These are phyloP conservation scores for Chrysanthemum seticuspe DNA, from an alignment of 129 eudicot species.

Conservation along the genomic window DNA sequence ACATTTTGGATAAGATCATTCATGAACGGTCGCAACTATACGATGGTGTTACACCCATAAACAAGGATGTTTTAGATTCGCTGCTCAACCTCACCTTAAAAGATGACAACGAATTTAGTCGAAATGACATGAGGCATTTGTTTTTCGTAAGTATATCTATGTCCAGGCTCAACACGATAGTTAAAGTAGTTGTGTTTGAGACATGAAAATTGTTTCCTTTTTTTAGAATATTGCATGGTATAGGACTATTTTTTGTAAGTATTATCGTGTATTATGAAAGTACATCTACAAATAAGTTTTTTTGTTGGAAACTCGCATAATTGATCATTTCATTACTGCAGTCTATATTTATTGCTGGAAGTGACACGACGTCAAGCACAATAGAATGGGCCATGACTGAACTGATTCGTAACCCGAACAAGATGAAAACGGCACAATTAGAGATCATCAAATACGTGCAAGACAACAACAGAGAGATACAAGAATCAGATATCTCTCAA, in stretches of 20 bases:
- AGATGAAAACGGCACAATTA: slow-evolving; percentile 18
- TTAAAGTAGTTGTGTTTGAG: background rate
- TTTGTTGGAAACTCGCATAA: background rate
- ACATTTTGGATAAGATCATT: slow-evolving; percentile 17
- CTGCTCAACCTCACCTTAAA: slow-evolving; percentile 15
- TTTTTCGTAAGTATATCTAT: slow-evolving; percentile 14
- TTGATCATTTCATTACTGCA: slow-evolving; percentile 4
- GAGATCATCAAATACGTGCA: slow-evolving; percentile 28
- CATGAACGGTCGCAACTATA: slow-evolving; percentile 13
- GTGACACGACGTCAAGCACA: slow-evolving; percentile 35
- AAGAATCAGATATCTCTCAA: slow-evolving; percentile 37
- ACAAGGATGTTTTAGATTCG: slow-evolving; percentile 23
- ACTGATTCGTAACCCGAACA: slow-evolving; percentile 37
- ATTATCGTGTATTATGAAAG: no score
- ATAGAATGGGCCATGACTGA: slow-evolving; percentile 60
- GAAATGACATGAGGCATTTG: slow-evolving; percentile 23
- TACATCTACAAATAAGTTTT: no score
- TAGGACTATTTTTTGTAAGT: no score
- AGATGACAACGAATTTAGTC: slow-evolving; percentile 10
- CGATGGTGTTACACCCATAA: background rate
- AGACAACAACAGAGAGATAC: background rate
- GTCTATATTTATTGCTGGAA: slow-evolving; percentile 43
- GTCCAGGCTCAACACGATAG: background rate
- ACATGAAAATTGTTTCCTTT: background rate
- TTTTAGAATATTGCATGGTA: no score